These are phyloP conservation scores for Seiridium cupressi DNA, from an alignment of 2,329 filamentous ascomycete genomes.

Conservation along the genomic window DNA sequence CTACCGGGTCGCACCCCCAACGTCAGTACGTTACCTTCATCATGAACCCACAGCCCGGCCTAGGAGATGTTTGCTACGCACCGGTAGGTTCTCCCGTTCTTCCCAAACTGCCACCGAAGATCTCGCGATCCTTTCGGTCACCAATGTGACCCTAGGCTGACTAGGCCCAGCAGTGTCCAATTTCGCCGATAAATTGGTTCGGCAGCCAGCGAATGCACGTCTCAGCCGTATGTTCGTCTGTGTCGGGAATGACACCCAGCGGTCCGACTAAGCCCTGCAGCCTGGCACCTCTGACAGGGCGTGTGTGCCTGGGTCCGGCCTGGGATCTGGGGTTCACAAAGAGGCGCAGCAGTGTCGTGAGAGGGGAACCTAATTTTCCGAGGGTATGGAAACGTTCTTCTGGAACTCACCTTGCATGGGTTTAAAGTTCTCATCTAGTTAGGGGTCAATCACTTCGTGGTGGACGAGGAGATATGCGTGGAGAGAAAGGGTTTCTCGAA, in stretches of 20 bases:
- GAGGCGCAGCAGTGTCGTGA: not conserved
- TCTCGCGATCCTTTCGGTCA: no score
- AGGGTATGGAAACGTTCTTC: not conserved
- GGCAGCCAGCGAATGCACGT: not conserved
- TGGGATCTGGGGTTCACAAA: no score
- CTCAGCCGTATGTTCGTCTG: not conserved
- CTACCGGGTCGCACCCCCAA: no score
- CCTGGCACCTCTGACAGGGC: not conserved
- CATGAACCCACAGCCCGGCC: no score
- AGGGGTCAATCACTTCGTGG: not conserved
- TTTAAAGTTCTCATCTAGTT: not conserved
- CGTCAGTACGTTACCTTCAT: no score
- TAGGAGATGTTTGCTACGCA: no score
- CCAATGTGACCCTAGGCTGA: no score
- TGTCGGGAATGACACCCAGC: not conserved
- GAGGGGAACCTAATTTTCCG: not conserved
- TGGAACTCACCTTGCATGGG: not conserved
- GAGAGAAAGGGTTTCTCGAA: not conserved
- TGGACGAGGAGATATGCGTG: not conserved
- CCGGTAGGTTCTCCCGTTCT: no score
- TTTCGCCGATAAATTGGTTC: not conserved
- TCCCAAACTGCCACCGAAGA: no score
- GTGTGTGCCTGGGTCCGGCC: not conserved
- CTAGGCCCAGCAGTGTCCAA: not conserved
- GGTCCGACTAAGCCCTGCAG: not conserved